These are phyloP conservation scores for Parafenestella ontariensis DNA, from an alignment of 2,329 filamentous ascomycete genomes.

Conservation along the genomic window DNA sequence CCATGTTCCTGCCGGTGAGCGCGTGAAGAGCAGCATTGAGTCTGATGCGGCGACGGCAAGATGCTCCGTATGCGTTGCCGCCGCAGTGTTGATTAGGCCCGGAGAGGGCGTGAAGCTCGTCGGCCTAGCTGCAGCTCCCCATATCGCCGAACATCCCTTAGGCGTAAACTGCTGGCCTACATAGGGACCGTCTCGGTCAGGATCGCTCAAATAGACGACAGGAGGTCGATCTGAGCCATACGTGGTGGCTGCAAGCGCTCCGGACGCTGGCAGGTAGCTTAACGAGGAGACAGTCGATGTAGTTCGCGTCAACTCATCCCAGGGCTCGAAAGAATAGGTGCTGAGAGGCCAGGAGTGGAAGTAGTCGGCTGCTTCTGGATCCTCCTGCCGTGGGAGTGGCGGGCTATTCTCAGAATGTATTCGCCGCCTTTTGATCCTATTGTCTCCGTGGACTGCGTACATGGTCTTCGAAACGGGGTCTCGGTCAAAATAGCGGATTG, in stretches of 20 bases:
- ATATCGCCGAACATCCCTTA: conserved; percentile 34
- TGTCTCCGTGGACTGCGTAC: conserved; percentile 34
- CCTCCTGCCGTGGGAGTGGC: conserved; percentile 2
- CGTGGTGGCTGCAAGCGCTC: conserved; percentile 40
- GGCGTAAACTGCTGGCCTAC: conserved; percentile 40
- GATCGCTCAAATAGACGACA: conserved; percentile 34
- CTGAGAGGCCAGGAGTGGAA: conserved; percentile 3
- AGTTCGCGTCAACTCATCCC: conserved; percentile 30
- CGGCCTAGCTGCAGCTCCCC: conserved; percentile 34
- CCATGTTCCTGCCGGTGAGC: conserved; percentile 30
- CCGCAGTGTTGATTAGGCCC: conserved; percentile 16
- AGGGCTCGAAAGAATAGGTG: conserved; percentile 27
- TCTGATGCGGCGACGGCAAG: conserved; percentile 42
- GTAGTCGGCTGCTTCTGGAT: conserved; percentile 4
- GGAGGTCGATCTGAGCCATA: conserved; percentile 38
- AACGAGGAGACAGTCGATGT: conserved; percentile 42
- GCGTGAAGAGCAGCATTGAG: conserved; percentile 33
- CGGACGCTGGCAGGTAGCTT: conserved; percentile 33
- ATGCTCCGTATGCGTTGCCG: conserved; percentile 32
- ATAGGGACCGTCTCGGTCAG: conserved; percentile 32
- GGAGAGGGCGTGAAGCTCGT: conserved; percentile 15
- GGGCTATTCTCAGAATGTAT: conserved; percentile 5
- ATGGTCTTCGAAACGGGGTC: conserved; percentile 33
- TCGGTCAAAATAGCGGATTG: conserved; percentile 35
- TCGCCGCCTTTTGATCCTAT: conserved; percentile 25